Evolutionary conservation across 129 eudicot species (phyloP).

Genomic region (Deinandra increscens): DNA sequence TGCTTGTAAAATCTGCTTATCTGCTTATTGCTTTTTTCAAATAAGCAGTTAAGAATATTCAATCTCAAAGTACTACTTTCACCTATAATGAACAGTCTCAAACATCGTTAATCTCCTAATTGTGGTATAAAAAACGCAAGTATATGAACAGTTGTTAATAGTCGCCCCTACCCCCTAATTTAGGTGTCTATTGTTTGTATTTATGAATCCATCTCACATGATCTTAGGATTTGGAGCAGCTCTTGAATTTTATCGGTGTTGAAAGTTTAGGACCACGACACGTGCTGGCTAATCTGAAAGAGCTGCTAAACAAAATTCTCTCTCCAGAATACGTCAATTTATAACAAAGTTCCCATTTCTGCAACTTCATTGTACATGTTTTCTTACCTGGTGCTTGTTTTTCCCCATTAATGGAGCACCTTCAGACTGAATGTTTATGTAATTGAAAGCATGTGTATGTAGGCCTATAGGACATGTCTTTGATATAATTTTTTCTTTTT

Average conservation of each 20-base stretch:
- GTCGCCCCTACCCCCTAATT: background rate
- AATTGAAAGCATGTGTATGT: slow-evolving; percentile 8
- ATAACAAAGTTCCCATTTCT: slow-evolving; percentile 37
- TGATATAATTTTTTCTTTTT: background rate
- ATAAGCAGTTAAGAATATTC: background rate
- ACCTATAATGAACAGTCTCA: background rate
- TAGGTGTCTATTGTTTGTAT: background rate
- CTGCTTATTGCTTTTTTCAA: too few relatives aligned
- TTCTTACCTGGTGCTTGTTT: slow-evolving; percentile 50
- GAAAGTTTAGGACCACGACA: slow-evolving; percentile 96
- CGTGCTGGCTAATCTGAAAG: slow-evolving; percentile 81
- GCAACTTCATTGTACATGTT: slow-evolving; percentile 62
- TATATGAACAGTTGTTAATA: background rate
- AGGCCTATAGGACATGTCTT: background rate
- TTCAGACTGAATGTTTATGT: slow-evolving; percentile 21
- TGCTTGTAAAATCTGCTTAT: too few relatives aligned
- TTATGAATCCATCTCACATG: slow-evolving; percentile 10
- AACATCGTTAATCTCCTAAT: background rate
- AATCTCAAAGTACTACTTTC: background rate
- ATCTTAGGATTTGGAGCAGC: slow-evolving; percentile 90
- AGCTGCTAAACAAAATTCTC: slow-evolving; percentile 68
- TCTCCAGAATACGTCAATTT: slow-evolving; percentile 65
- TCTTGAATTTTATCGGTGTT: slow-evolving; percentile 76
- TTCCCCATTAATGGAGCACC: slow-evolving; percentile 44
- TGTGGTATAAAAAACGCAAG: background rate